Base-by-base conservation (phyloP, 331 rosid species). In the Cydonia oblonga region DNA sequence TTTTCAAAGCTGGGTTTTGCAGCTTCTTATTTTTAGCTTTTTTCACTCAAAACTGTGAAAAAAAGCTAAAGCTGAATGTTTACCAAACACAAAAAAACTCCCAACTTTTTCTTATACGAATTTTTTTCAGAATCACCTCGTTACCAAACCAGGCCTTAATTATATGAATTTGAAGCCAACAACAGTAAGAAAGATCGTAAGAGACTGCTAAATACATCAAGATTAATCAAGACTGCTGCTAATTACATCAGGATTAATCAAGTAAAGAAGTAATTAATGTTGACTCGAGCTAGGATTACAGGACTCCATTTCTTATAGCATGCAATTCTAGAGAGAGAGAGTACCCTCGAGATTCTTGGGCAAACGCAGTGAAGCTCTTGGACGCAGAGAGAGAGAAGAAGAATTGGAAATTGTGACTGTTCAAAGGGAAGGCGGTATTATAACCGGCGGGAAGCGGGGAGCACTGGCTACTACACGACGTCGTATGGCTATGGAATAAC, bases 311-410 rank as follows among this genome's bases (percentile, higher is more conserved):
- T 57, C 63, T 57, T 6, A 57, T 23, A 57, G 8, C 65, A 3
- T 26, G 38, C 65, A 60, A 3, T 60, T 14, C 20, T 3, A 60
- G 10, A 59, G 5, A 13, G 72, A 9, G 42, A 25, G 51, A 33
- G 46, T 64, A 64, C 69, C 69, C 69, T 64, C n/a, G 69, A 32
- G 68, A 64, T 32, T 64, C 69, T 64, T 19, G 12, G 42, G 42
- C 9, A 32, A 64, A 33, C 10, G 51, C 12, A 63, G 19, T 2
- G 49, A 63, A 63, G 46, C 25, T 9, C 25, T 2, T 4, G 8
- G 44, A 63, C 19, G 46, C 25, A 14, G 10, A 33, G 6, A 15
- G 12, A 62, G 49, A 30, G 44, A 38, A 14, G 44, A 14, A 11
- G 44, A 38, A 38, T 6, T 6, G 9, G 54, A 49, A 49, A 42